Conservation (phyloP, 257 asterid genomes). For the Scutellaria minor region DNA sequence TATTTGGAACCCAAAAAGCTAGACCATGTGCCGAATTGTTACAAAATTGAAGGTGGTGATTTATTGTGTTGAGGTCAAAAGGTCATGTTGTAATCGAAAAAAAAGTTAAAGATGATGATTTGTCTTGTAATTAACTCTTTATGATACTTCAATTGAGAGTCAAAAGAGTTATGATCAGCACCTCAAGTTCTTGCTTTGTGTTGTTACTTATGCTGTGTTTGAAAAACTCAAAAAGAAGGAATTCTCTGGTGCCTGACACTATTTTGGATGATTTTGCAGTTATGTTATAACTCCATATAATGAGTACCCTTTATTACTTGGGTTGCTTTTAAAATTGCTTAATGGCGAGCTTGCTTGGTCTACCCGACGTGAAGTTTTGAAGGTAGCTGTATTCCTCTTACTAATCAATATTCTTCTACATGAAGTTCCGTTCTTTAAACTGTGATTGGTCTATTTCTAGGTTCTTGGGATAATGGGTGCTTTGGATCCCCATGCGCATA, state of each 20-base stretch:
- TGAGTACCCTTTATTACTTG: constrained; percentile 92
- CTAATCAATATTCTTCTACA: constrained; percentile 20
- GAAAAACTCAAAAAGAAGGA: too few relatives aligned
- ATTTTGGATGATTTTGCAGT: constrained; percentile 53
- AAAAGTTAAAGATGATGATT: too few relatives aligned
- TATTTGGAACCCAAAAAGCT: too few relatives aligned
- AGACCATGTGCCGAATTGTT: too few relatives aligned
- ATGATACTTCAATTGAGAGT: too few relatives aligned
- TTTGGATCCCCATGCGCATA: constrained; percentile 93
- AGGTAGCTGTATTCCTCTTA: constrained; percentile 57
- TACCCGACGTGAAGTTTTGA: constrained; percentile 92
- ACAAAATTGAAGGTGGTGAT: too few relatives aligned
- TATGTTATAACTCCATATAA: constrained; percentile 94
- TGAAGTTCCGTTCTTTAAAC: constrained; percentile 33
- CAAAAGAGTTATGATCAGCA: too few relatives aligned
- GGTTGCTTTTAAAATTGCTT: constrained; percentile 87
- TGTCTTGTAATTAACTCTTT: too few relatives aligned
- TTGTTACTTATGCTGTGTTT: too few relatives aligned
- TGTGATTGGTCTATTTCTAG: constrained; percentile 47
- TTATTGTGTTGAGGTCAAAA: too few relatives aligned
- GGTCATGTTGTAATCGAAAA: too few relatives aligned
- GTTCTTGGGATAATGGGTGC: constrained; percentile 99
- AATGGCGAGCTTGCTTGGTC: constrained; percentile 99
- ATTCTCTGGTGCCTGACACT: constrained; percentile 18
- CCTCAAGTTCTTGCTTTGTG: too few relatives aligned